These are phyloP conservation scores for Termitomyces sp. DNA, from an alignment of 768 basidiomycete genomes.

Conservation along the genomic window DNA sequence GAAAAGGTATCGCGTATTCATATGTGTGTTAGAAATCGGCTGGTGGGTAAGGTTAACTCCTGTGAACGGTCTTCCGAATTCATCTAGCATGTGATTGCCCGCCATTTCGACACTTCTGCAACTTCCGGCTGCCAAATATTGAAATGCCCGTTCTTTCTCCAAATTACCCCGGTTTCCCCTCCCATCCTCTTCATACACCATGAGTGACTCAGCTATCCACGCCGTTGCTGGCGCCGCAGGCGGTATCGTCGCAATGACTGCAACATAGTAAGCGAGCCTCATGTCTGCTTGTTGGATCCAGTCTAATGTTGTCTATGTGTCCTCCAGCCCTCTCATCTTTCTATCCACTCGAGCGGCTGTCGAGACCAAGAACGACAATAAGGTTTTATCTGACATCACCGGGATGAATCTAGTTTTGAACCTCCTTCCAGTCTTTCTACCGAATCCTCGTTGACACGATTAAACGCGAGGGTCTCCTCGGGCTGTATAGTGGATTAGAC, in stretches of 20 bases:
- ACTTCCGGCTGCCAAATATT: conserved; percentile 4
- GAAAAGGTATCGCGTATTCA: not conserved
- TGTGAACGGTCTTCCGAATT: not conserved
- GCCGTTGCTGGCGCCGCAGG: conserved; percentile 86
- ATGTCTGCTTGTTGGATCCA: not conserved
- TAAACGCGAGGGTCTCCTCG: conserved; percentile 77
- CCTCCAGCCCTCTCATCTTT: conserved; percentile 78
- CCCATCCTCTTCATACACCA: conserved; percentile 15
- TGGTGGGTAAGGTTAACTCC: not conserved
- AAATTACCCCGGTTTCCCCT: not conserved
- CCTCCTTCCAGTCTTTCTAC: conserved; percentile 45
- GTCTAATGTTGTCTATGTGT: not conserved
- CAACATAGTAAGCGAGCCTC: conserved; percentile 67
- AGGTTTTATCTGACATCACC: not conserved
- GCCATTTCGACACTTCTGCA: not conserved
- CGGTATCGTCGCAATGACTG: conserved; percentile 88
- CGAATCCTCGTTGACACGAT: conserved; percentile 71
- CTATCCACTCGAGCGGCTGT: conserved; percentile 93
- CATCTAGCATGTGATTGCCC: conserved; percentile 10
- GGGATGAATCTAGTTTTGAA: not conserved
- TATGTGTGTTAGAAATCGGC: not conserved
- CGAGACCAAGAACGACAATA: conserved; percentile 67
- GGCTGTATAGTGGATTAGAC: conserved; percentile 82
- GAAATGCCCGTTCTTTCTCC: not conserved
- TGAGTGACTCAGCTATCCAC: conserved; percentile 82